Base-by-base conservation (phyloP, 108 stramenopile genomes). In the Nitzschia putrida region DNA sequence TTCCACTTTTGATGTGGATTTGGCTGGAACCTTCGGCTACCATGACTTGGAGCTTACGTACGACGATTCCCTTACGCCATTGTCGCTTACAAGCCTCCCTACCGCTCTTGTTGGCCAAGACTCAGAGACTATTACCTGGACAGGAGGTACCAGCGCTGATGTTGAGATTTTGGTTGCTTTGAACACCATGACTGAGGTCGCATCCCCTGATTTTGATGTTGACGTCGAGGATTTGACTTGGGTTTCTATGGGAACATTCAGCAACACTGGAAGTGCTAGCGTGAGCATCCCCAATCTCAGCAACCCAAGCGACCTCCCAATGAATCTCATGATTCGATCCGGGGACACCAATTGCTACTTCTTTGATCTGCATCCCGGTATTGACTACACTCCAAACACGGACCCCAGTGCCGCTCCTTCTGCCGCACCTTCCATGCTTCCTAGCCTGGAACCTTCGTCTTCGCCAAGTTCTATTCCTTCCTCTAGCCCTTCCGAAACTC, bases 271-370 rank as follows among this genome's bases (percentile, higher is more conserved):
- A 58, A 58, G 57, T 26, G 57, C 57, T 9, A 10, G 10, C 18
- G 26, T 58, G 22, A 8, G 34, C 7, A 24, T 58, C 8, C 57
- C 57, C 6, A 8, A 29, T 29, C 8, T 58, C 22, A 34, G 10
- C 25, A 58, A 58, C 26, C 57, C 57, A 26, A 24, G 26, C 34
- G 57, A 24, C 10, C 29, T 58, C 13, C 57, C 24, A 8, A 26
- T 58, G 57, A 58, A 58, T 34, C 26, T 58, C 25, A 58, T 58
- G 57, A 16, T 58, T 58, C 24, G 24, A 11, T 58, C 57, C 9
- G 57, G 57, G 25, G 24, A 23, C 10, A 11, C 57, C 7, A 7
- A 34, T 9, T 58, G 57, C 26, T 58, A 58, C 34, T 58, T 58
- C 57, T 58, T 58, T 16, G 57, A 58, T 34, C 26, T 58, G 26